Conservation (phyloP, 371 early-diverging fungal species). For the Blakeslea trispora region DNA sequence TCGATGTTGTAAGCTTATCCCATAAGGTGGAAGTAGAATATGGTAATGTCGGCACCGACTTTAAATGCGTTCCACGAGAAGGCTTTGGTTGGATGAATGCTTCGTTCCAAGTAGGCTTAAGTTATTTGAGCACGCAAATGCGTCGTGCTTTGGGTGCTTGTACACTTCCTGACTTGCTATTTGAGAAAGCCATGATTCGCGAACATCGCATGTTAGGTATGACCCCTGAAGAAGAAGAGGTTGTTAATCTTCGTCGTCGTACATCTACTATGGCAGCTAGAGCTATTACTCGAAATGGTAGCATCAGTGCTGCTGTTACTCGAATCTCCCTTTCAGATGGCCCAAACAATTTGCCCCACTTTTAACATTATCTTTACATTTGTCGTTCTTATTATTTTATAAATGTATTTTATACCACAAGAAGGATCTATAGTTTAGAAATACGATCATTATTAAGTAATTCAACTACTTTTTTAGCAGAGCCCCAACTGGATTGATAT, state of each 20-base stretch:
- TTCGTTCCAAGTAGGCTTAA: conserved; percentile 77
- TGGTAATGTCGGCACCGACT: conserved; percentile 88
- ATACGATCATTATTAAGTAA: conserved; percentile 26
- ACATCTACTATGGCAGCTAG: conserved; percentile 13
- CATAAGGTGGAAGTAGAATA: conserved; percentile 90
- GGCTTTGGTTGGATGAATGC: conserved; percentile 98
- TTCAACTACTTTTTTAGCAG: conserved; percentile 30
- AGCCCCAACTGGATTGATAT: conserved; percentile 52
- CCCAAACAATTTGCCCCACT: neutral
- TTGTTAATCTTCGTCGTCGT: conserved; percentile 7
- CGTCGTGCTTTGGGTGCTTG: conserved; percentile 77
- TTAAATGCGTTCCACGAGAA: conserved; percentile 86
- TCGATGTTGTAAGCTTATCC: conserved; percentile 87
- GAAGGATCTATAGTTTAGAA: conserved; percentile 31
- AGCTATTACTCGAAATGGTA: conserved; percentile 10
- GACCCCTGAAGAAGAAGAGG: conserved; percentile 15
- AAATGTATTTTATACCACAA: too few relatives aligned
- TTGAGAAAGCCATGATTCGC: conserved; percentile 31
- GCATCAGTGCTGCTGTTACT: conserved; percentile 17
- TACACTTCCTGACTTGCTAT: conserved; percentile 69
- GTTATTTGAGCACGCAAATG: conserved; percentile 66
- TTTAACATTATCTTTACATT: neutral
- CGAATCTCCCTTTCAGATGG: conserved; percentile 11
- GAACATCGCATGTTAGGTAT: conserved; percentile 23
- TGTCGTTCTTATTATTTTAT: too few relatives aligned